Percentiles rank a stretch among this genome's conserved stretches.
Conservation (phyloP, 179 eudicot species). For the Silene coronaria region DNA sequence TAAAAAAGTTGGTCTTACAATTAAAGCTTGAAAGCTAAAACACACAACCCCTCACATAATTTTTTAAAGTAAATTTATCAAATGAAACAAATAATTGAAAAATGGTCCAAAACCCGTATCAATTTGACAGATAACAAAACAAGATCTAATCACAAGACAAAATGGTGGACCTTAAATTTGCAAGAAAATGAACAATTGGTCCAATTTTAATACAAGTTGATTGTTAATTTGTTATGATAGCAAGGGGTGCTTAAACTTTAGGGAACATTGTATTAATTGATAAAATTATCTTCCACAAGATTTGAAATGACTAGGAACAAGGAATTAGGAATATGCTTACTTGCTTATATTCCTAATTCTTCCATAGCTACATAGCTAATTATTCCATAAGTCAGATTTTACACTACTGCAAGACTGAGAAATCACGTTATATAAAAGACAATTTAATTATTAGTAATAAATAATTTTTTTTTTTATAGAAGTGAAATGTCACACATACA, state of each 20-base stretch:
- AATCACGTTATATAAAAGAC: too few species aligned
- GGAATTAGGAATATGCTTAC: constrained; percentile 6
- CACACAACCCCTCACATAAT: too few species aligned
- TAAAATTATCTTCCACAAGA: constrained; percentile 16
- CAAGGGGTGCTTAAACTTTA: constrained; percentile 25
- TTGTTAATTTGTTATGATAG: not conserved
- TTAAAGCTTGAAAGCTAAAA: too few species aligned
- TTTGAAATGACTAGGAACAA: not conserved
- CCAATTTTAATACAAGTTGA: not conserved
- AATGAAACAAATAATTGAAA: too few species aligned
- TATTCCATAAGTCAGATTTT: too few species aligned
- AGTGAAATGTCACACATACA: too few species aligned
- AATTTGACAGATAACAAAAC: not conserved
- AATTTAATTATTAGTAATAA: too few species aligned
- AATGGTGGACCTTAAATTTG: not conserved
- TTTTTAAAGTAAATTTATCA: not conserved
- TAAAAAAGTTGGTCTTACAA: too few species aligned
- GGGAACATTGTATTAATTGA: constrained; percentile 16
- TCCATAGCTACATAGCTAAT: too few species aligned
- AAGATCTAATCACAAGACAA: not conserved
- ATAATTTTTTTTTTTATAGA: too few species aligned
- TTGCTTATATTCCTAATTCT: not conserved
- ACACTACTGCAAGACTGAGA: too few species aligned
- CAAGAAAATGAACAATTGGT: not conserved
- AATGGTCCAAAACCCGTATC: not conserved